phyloP scores from a whole-genome alignment of 108 stramenopile species.

The Bacterosira constricta region DNA sequence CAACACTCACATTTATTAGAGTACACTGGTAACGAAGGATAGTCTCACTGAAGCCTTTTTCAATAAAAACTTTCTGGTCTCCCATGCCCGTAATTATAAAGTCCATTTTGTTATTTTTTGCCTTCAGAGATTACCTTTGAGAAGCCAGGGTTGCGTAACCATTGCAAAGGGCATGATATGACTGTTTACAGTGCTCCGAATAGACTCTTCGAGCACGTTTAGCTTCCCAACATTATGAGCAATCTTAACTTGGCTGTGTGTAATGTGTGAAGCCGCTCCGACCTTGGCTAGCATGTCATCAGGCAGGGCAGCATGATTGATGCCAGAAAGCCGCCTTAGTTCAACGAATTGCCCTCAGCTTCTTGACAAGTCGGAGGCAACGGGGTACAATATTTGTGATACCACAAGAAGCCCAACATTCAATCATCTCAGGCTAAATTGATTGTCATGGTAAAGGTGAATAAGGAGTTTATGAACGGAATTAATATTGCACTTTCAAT shows the following conservation, averaged over 20 bases:
- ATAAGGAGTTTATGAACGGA: no score
- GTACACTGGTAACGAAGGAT: conserved; percentile 18
- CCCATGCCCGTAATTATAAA: conserved; percentile 1
- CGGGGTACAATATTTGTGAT: background rate
- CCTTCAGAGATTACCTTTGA: background rate
- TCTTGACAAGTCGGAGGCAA: background rate
- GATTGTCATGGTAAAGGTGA: no score
- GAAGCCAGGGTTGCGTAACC: no score
- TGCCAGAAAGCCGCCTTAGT: conserved; percentile 26
- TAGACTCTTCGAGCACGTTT: conserved; percentile 9
- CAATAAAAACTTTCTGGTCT: conserved; percentile 6
- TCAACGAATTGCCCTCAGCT: conserved; percentile 6
- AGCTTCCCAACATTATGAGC: conserved; percentile 69
- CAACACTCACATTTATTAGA: background rate
- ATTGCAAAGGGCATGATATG: no score
- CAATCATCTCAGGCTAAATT: background rate
- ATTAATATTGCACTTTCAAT: no score
- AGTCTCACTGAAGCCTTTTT: conserved; percentile 6
- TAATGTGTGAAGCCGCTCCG: conserved; percentile 54
- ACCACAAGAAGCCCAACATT: no score
- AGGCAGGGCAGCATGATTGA: conserved; percentile 15
- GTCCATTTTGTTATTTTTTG: conserved; percentile 3
- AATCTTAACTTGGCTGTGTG: conserved; percentile 63
- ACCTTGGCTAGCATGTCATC: conserved; percentile 41
- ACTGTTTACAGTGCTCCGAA: conserved; percentile 4